These are phyloP conservation scores for Biscogniauxia sp. DNA, from an alignment of 2,329 filamentous ascomycete genomes.

Conservation along the genomic window DNA sequence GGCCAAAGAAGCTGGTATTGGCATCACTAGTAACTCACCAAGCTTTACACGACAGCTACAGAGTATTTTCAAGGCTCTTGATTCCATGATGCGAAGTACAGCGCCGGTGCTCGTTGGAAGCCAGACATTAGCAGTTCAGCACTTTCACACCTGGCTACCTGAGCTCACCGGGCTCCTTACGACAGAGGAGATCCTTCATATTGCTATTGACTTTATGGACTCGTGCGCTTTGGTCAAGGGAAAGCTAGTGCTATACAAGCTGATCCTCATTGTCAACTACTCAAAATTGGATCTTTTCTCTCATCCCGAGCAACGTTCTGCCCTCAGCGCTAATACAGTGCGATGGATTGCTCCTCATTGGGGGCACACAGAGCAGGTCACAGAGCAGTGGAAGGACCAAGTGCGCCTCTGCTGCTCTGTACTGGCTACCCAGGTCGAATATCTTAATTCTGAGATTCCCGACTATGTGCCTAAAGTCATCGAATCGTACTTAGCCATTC, in stretches of 20 bases:
- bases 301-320: conserved; percentile 70
- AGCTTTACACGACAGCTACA: conserved; percentile 80
- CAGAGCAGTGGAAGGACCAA: conserved; percentile 87
- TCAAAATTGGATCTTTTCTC: conserved; percentile 79
- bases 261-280: conserved; percentile 91
- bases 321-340: conserved; percentile 76
- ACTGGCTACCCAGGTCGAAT: conserved; percentile 77
- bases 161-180: conserved; percentile 76
- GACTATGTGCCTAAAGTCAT: conserved; percentile 90
- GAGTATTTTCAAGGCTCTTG: conserved; percentile 84
- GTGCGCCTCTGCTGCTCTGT: conserved; percentile 92
- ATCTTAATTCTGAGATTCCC: conserved; percentile 76
- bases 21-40: conserved; percentile 71
- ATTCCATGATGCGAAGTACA: conserved; percentile 83
- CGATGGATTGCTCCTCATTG: conserved; percentile 93
- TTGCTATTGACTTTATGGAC: conserved; percentile 91
- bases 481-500: conserved; percentile 80
- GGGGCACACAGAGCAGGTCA: conserved; percentile 72
- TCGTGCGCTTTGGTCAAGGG: conserved; percentile 85
- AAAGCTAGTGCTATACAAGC: conserved; percentile 86
- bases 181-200: conserved; percentile 82
- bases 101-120: conserved; percentile 86
- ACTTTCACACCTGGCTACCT: conserved; percentile 97
- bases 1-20: conserved; percentile 83
- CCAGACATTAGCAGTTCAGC: conserved; percentile 91